These are phyloP conservation scores for Gymnopilus dilepis DNA, from an alignment of 768 basidiomycete genomes.

Conservation along the genomic window DNA sequence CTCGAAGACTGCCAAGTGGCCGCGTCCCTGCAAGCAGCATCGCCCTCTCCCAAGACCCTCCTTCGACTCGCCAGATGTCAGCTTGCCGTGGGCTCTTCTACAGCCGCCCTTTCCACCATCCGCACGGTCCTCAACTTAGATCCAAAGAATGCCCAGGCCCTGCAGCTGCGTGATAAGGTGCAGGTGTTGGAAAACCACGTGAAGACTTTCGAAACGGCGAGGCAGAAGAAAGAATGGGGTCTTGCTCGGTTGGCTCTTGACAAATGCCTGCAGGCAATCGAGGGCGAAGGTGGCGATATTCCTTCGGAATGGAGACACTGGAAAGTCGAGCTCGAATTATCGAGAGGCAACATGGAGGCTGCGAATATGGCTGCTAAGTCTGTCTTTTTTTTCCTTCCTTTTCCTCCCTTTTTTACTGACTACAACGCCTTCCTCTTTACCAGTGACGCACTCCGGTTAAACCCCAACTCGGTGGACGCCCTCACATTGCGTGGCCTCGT, in stretches of 20 bases:
- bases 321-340: slow-evolving; percentile 79
- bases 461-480: slow-evolving; percentile 78
- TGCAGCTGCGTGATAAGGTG: slow-evolving; percentile 66
- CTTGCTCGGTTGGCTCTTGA: slow-evolving; percentile 83
- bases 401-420: slow-evolving; percentile 1
- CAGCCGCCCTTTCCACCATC: slow-evolving; percentile 69
- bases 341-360: slow-evolving; percentile 72
- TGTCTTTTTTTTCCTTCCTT: slow-evolving; percentile 32
- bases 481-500: slow-evolving; percentile 80
- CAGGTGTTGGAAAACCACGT: slow-evolving; percentile 68
- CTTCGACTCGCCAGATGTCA: slow-evolving; percentile 86
- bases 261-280: slow-evolving; percentile 73
- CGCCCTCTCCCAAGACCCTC: slow-evolving; percentile 77
- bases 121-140: slow-evolving; percentile 66
- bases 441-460: slow-evolving; percentile 77
- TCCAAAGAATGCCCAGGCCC: slow-evolving; percentile 60
- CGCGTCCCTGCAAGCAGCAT: slow-evolving; percentile 60
- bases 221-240: slow-evolving; percentile 70
- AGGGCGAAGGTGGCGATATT: slow-evolving; percentile 75
- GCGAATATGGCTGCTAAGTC: slow-evolving; percentile 79
- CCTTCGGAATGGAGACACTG: slow-evolving; percentile 83
- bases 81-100: slow-evolving; percentile 73
- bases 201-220: slow-evolving; percentile 63
- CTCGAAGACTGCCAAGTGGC: slow-evolving; percentile 83
- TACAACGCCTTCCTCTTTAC: background rate